Evolutionary conservation across 164 flowering plant genomes (phyloP).

Genomic region (Platanus orientalis): DNA sequence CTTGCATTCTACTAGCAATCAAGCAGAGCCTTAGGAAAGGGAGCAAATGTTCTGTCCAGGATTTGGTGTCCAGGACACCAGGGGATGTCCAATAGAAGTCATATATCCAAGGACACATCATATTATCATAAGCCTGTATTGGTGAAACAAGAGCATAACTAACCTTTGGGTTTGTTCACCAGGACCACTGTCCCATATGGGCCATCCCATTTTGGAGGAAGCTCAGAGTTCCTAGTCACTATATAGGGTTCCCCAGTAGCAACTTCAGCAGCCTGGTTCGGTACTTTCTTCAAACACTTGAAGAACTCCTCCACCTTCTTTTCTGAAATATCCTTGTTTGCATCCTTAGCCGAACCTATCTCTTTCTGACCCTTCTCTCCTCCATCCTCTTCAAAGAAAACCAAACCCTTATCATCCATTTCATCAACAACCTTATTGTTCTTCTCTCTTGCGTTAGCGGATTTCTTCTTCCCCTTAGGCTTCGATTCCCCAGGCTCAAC

Average conservation of each 20-base stretch:
- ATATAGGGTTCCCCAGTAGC: conserved; percentile 60
- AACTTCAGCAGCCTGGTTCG: conserved; percentile 37
- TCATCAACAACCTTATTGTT: conserved; percentile 7
- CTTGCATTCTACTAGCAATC: too few relatives aligned
- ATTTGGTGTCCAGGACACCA: too few relatives aligned
- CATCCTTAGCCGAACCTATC: conserved; percentile 19
- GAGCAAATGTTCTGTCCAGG: too few relatives aligned
- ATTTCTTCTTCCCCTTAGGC: conserved; percentile 18
- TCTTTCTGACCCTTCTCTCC: conserved; percentile 17
- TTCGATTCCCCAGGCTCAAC: conserved; percentile 50
- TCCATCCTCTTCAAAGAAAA: conserved; percentile 65
- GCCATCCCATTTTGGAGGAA: conserved; percentile 84
- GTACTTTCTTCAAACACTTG: conserved; percentile 89
- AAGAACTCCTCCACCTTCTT: conserved; percentile 92
- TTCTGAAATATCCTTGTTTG: conserved; percentile 44
- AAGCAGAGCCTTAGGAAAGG: too few relatives aligned
- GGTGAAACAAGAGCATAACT: conserved; percentile 1
- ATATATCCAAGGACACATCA: not conserved
- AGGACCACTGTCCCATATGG: conserved; percentile 78
- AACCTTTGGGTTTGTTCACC: conserved; percentile 96
- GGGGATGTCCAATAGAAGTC: too few relatives aligned
- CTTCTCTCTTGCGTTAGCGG: conserved; percentile 11
- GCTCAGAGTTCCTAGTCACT: conserved; percentile 53
- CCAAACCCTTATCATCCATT: conserved; percentile 45
- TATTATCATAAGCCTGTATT: too few relatives aligned